These are phyloP conservation scores for Polychytrium aggregatum DNA, from an alignment of 192 early-diverging fungal genomes.

Conservation along the genomic window DNA sequence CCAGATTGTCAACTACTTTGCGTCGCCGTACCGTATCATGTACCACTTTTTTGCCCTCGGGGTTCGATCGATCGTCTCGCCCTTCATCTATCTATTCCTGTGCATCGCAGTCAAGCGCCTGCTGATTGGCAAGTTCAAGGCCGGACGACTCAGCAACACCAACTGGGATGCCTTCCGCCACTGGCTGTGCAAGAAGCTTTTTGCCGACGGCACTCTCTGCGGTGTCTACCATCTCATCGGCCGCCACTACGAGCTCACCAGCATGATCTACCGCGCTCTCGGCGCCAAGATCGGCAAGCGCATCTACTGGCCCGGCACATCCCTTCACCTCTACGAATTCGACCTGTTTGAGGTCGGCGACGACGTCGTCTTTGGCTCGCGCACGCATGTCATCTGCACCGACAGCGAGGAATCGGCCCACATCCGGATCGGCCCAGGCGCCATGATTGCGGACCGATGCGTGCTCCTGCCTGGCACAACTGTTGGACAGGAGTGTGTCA, in stretches of 20 bases:
- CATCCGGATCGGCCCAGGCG: slow-evolving; percentile 23
- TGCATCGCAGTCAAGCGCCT: slow-evolving; percentile 17
- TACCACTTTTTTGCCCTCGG: slow-evolving; percentile 21
- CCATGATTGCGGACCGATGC: slow-evolving; percentile 34
- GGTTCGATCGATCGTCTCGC: slow-evolving; percentile 11
- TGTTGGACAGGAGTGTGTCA: slow-evolving; percentile 21
- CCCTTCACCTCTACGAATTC: too few species aligned
- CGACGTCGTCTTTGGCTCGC: slow-evolving; percentile 35
- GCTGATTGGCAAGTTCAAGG: too few species aligned
- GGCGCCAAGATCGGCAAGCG: too few species aligned
- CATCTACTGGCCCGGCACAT: too few species aligned
- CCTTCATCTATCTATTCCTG: slow-evolving; percentile 16
- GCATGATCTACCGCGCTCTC: too few species aligned
- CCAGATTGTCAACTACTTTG: slow-evolving; percentile 21
- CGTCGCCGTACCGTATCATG: slow-evolving; percentile 19
- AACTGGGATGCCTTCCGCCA: slow-evolving; percentile 5
- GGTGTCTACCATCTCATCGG: slow-evolving; percentile 25
- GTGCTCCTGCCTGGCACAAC: slow-evolving; percentile 29
- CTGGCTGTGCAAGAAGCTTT: slow-evolving; percentile 21
- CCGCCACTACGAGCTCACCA: too few species aligned
- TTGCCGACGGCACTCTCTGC: slow-evolving; percentile 15
- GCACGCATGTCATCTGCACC: slow-evolving; percentile 20
- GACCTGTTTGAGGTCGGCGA: too few species aligned
- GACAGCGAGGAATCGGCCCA: slow-evolving; percentile 16
- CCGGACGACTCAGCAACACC: slow-evolving; percentile 9